These are phyloP conservation scores for Echria macrotheca DNA, from an alignment of 495 filamentous ascomycete genomes.

Conservation along the genomic window DNA sequence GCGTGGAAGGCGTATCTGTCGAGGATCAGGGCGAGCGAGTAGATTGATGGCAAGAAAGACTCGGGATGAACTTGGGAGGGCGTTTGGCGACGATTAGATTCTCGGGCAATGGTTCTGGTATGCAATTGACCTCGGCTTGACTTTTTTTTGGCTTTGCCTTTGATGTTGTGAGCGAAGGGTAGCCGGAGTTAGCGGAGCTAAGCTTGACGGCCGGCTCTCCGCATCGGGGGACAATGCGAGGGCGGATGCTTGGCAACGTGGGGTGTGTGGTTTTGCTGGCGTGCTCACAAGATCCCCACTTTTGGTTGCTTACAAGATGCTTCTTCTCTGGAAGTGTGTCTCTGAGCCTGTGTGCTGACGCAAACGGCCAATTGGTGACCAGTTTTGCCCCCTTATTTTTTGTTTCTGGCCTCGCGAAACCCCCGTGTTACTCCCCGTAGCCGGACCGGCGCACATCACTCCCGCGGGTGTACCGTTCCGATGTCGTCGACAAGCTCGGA, in stretches of 20 bases:
- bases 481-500: constrained; percentile 1
- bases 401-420: no score
- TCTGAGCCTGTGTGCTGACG: no score
- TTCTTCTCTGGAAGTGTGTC: no score
- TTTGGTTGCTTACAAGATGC: constrained; percentile 6
- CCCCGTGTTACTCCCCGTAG: no score
- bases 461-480: no score
- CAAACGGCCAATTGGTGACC: no score
- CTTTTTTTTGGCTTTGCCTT: no score
- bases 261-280: background rate
- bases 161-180: no score
- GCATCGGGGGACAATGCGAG: background rate
- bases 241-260: background rate
- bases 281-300: constrained; percentile 5
- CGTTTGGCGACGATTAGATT: background rate
- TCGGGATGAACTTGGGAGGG: background rate
- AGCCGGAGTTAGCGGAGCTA: constrained; percentile 2
- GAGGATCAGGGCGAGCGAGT: constrained; percentile 22
- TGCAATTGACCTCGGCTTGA: no score
- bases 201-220: background rate
- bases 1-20: constrained; percentile 83
- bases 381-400: background rate
- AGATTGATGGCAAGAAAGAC: background rate
- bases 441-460: no score
- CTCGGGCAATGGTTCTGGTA: no score